Evolutionary conservation across 2,329 filamentous ascomycete species (phyloP).

Genomic region (Aspergillus sp.): DNA sequence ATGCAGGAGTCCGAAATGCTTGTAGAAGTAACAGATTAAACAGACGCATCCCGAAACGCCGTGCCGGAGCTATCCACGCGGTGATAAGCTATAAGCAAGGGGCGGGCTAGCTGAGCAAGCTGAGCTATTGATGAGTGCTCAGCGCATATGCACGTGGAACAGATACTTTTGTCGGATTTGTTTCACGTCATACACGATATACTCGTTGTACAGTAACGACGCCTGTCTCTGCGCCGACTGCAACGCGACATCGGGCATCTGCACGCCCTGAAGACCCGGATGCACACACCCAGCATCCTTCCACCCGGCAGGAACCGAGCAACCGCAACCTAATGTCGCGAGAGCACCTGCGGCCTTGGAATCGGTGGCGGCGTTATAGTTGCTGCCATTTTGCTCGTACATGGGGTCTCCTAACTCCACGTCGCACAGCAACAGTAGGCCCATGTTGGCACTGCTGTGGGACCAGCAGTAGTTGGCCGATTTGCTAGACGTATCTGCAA

Average conservation of each 20-base stretch:
- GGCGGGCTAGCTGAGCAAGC: background rate
- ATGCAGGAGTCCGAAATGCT: no score
- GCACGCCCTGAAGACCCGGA: slow-evolving; percentile 55
- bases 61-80: no score
- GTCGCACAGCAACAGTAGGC: slow-evolving; percentile 73
- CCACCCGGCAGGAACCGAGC: slow-evolving; percentile 58
- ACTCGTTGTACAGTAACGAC: slow-evolving; percentile 36
- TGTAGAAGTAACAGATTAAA: no score
- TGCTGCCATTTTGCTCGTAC: slow-evolving; percentile 51
- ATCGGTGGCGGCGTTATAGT: slow-evolving; percentile 56
- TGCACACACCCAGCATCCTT: slow-evolving; percentile 65
- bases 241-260: slow-evolving; percentile 44
- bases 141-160: slow-evolving; percentile 35
- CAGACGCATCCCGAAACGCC: no score
- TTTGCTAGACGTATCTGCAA: slow-evolving; percentile 78
- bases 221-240: background rate
- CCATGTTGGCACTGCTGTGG: slow-evolving; percentile 56
- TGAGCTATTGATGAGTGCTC: background rate
- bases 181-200: slow-evolving; percentile 43
- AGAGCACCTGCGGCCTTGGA: slow-evolving; percentile 53
- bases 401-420: slow-evolving; percentile 72
- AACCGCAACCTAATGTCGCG: slow-evolving; percentile 64
- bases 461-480: slow-evolving; percentile 68
- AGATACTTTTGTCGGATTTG: slow-evolving; percentile 41
- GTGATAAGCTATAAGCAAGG: background rate